Base-by-base conservation (phyloP, 139 green algal genomes). In the Chlamydomonas applanata region DNA sequence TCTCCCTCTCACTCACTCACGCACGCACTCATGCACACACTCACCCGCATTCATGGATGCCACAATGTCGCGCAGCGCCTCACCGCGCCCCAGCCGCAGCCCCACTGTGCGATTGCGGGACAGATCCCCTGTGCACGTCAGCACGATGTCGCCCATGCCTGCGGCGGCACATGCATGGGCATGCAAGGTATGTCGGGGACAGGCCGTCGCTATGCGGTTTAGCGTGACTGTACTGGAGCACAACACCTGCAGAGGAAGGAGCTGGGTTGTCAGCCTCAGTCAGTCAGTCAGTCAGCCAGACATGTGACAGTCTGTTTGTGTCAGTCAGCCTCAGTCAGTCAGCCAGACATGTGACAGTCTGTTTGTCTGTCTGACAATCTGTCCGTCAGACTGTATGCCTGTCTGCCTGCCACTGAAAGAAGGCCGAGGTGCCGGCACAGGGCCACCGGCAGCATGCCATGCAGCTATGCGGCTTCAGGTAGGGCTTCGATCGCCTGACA, bases 101-200 rank as follows among this genome's bases (percentile, higher is more conserved):
- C 95, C 95, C 52, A 90, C 85, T 0, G 71, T 88, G 61, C 95
- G 86, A 79, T 99, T 99, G 65, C 95, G 89, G 13, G 82, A 93
- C n/a, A 98, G 83, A 35, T 89, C 83, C 45, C 90, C 90, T 53
- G 89, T 95, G 81, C 92, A 97, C 33, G 92, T 97, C 35, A 97
- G 84, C 60, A 97, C 92, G 2, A 97, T 79, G 78, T 97, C 92
- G 17, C 92, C 92, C 66, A 97, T 89, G 65, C 92, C 91, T 49
- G 40, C 40, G 4, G 63, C 29, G 22, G 62, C 19, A 11, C 70
- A n/a, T 91, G 81, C 89, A 94, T 29, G 88, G 92, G 30, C 92
- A 78, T 56, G 92, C 89, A 1, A 93, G 76, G 77, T 94, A 86
- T 27, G 88, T 87, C n/a, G n/a, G n/a, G n/a, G n/a, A n/a, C n/a